These are phyloP conservation scores for Fusarium papillatum DNA, from an alignment of 2,329 filamentous ascomycete species.

Conservation along the genomic window DNA sequence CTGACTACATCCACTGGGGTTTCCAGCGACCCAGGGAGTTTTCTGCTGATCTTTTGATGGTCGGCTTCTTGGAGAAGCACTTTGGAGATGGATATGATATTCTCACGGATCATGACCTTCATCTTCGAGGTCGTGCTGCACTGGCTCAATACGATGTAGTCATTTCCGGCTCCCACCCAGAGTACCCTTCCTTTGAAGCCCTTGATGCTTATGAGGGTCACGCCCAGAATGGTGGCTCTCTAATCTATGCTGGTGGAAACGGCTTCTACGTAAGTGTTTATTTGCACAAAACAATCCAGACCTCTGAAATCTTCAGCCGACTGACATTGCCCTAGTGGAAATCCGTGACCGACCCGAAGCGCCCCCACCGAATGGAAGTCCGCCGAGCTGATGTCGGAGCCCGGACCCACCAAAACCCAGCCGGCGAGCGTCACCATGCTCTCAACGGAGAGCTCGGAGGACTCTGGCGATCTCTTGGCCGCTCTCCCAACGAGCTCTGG, in stretches of 20 bases:
- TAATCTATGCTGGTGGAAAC: neutral
- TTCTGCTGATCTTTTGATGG: neutral
- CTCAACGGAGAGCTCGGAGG: neutral
- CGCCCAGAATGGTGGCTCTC: neutral
- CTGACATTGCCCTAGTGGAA: neutral
- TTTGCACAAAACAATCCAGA: no score
- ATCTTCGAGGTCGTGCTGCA: neutral
- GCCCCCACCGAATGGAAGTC: neutral
- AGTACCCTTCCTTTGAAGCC: constrained; percentile 5
- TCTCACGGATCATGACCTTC: neutral
- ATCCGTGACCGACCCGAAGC: neutral
- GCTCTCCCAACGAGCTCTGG: neutral
- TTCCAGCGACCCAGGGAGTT: neutral
- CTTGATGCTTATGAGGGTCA: neutral
- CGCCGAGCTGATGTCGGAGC: neutral
- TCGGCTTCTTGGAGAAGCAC: neutral
- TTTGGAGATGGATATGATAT: neutral
- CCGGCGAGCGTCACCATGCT: neutral
- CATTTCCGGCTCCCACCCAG: constrained; percentile 9
- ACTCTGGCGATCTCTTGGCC: neutral
- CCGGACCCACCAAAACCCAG: neutral
- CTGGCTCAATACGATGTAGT: neutral
- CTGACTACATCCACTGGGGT: constrained; percentile 52
- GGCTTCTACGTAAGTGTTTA: neutral
- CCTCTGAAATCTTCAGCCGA: no score